Conservation (phyloP, 257 asterid species). For the Solanum virginianum region DNA sequence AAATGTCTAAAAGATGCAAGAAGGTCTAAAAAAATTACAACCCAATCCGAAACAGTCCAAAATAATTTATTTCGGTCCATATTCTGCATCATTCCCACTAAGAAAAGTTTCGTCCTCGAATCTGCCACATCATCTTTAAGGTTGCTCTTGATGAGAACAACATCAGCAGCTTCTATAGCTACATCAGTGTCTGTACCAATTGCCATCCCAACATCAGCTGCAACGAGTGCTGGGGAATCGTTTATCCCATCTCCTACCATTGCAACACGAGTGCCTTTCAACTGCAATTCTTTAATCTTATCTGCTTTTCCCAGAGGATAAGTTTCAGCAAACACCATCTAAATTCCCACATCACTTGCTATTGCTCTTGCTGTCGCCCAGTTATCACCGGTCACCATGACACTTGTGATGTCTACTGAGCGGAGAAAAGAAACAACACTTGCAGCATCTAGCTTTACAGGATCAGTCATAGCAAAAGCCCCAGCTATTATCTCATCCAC, state of each 20-base stretch:
- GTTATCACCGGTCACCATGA: constrained; percentile 98
- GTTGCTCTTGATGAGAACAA: constrained; percentile 79
- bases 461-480: constrained; percentile 86
- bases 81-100: no score
- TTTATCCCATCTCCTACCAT: constrained; percentile 96
- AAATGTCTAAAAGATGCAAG: no score
- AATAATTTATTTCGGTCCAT: no score
- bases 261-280: constrained; percentile 67
- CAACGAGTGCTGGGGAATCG: constrained; percentile 84
- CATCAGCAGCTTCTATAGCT: constrained; percentile 93
- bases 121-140: constrained; percentile 80
- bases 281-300: constrained; percentile 73
- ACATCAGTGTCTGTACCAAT: constrained; percentile 93
- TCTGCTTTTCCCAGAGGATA: constrained; percentile 95
- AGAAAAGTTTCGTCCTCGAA: no score
- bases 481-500: constrained; percentile 72
- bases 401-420: constrained; percentile 65
- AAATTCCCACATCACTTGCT: constrained; percentile 74
- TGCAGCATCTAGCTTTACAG: constrained; percentile 83
- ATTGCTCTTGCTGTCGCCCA: constrained; percentile 98
- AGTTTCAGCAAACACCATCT: constrained; percentile 80
- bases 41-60: no score
- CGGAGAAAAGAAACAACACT: constrained; percentile 59
- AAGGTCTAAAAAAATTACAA: no score
- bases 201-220: constrained; percentile 96